Conservation (phyloP, 352 stramenopile genomes). For the Phytophthora pistaciae region DNA sequence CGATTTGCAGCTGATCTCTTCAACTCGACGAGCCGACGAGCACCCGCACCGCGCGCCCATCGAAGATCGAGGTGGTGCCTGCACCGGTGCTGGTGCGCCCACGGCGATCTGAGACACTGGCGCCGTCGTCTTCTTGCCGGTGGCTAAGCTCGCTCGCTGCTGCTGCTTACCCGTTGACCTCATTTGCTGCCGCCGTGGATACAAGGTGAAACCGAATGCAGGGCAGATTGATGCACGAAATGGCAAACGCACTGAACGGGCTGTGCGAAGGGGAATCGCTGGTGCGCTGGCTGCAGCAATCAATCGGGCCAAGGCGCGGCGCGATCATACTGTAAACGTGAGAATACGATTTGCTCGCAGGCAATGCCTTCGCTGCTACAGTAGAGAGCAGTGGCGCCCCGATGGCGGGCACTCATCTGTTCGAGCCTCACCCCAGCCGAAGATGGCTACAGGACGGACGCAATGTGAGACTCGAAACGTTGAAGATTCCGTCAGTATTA, state of each 20-base stretch:
- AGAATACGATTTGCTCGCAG: slow-evolving; percentile 3
- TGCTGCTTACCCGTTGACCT: background rate
- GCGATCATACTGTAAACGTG: slow-evolving; percentile 6
- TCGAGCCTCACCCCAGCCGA: background rate
- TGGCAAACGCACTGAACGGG: background rate
- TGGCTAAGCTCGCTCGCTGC: background rate
- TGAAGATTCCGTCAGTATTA: slow-evolving; percentile 10
- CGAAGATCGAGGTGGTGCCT: too few relatives aligned
- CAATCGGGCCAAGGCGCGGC: background rate
- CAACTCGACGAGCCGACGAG: slow-evolving; percentile 11
- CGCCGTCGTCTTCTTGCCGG: background rate
- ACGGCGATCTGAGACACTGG: slow-evolving; percentile 7
- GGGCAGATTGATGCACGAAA: background rate
- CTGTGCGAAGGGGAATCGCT: too few relatives aligned
- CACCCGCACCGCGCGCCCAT: too few relatives aligned
- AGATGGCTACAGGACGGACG: background rate
- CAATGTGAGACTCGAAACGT: background rate
- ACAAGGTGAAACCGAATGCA: slow-evolving; percentile 12
- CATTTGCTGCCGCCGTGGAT: slow-evolving; percentile 15
- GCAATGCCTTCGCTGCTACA: too few relatives aligned
- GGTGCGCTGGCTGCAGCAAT: slow-evolving; percentile 1
- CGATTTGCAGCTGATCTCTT: slow-evolving; percentile 14
- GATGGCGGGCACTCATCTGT: background rate
- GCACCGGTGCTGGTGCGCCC: background rate
- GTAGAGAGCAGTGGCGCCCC: background rate